Evolutionary conservation across 75 land plant genomes (phyloP).

Genomic region (Pseudotsuga menziesii): DNA sequence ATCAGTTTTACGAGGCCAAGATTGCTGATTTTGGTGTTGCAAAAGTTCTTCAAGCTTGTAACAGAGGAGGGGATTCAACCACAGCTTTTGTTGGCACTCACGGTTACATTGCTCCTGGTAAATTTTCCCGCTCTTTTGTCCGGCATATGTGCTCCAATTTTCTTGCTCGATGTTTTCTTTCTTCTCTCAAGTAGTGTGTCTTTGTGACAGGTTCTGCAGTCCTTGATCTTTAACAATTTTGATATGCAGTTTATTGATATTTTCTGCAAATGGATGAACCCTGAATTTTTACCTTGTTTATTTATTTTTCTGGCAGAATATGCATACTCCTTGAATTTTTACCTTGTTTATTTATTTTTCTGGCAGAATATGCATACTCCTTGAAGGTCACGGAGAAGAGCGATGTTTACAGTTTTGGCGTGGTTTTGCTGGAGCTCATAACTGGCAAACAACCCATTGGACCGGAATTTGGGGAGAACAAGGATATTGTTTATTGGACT

Average conservation of each 20-base stretch:
- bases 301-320: slow-evolving; percentile 7
- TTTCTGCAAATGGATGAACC: neutral
- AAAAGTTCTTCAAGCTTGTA: slow-evolving; percentile 46
- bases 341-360: too few species aligned
- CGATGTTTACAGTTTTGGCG: slow-evolving; percentile 43
- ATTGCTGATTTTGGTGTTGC: slow-evolving; percentile 94
- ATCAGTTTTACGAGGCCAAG: slow-evolving; percentile 68
- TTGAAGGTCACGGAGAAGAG: slow-evolving; percentile 16
- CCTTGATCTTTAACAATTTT: neutral
- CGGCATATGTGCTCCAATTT: too few species aligned
- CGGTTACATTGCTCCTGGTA: slow-evolving; percentile 95
- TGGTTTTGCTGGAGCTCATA: slow-evolving; percentile 52
- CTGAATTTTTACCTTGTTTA: slow-evolving; percentile 4
- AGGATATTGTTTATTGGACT: slow-evolving; percentile 54
- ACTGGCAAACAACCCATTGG: slow-evolving; percentile 38
- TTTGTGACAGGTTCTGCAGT: too few species aligned
- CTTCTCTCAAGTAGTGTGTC: too few species aligned
- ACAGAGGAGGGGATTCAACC: slow-evolving; percentile 11
- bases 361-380: too few species aligned
- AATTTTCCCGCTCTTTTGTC: neutral
- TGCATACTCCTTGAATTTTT: too few species aligned
- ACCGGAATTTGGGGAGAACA: slow-evolving; percentile 24
- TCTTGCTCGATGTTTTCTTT: too few species aligned
- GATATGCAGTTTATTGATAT: neutral
- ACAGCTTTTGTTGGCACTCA: slow-evolving; percentile 29